Conservation (phyloP, 208 protist species). For the Hexamita inflata region DNA sequence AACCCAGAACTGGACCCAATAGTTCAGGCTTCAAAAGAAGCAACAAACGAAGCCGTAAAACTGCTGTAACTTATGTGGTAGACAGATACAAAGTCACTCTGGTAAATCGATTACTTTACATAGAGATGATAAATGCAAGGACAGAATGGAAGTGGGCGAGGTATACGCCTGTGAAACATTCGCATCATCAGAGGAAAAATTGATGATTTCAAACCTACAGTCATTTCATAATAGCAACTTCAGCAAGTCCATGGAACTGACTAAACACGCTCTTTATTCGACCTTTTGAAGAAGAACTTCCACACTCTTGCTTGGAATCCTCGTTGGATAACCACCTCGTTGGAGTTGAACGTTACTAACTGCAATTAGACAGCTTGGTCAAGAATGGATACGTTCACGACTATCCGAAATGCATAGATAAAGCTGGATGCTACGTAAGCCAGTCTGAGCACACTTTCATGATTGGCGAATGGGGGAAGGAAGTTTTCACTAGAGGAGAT, state of each 20-base stretch:
- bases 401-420: conserved; percentile 39
- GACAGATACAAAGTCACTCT: conserved; percentile 70
- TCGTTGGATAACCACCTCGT: conserved; percentile 1
- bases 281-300: conserved; percentile 3
- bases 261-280: not conserved
- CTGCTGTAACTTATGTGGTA: conserved; percentile 91
- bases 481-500: conserved; percentile 36
- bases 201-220: conserved; percentile 23
- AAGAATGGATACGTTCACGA: conserved; percentile 22
- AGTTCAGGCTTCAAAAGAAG: conserved; percentile 74
- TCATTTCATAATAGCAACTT: conserved; percentile 38
- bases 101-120: conserved; percentile 96
- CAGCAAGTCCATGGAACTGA: not conserved
- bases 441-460: conserved; percentile 45
- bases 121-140: conserved; percentile 56
- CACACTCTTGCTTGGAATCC: conserved; percentile 27
- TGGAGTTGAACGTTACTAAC: not conserved
- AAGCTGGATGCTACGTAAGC: conserved; percentile 6
- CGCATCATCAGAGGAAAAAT: conserved; percentile 72
- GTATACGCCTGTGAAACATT: conserved; percentile 99
- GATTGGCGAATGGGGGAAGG: conserved; percentile 31
- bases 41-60: conserved; percentile 82
- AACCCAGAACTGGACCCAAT: conserved; percentile 82
- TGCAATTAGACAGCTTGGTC: conserved; percentile 2
- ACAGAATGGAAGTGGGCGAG: conserved; percentile 64